Evolutionary conservation across 192 early-diverging fungal species (phyloP).

Genomic region (Gamsiella multidivaricata): DNA sequence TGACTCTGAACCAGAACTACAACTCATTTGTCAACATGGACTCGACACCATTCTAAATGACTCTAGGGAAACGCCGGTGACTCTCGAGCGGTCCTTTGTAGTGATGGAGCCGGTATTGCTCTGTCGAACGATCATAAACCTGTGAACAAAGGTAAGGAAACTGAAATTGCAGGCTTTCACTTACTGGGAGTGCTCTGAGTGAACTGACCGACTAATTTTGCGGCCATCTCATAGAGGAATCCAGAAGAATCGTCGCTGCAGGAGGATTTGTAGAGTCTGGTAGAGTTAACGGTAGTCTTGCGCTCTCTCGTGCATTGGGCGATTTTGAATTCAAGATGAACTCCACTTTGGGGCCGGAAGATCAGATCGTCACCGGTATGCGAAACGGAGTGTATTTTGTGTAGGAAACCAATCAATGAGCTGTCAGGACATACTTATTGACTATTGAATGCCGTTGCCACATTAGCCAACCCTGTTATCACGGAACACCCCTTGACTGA

Average conservation of each 20-base stretch:
- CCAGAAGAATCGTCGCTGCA: constrained; percentile 84
- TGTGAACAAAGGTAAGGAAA: constrained; percentile 67
- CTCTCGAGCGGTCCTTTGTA: constrained; percentile 90
- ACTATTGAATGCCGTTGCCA: neutral
- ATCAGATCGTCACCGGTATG: constrained; percentile 91
- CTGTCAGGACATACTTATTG: neutral
- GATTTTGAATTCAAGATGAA: constrained; percentile 99
- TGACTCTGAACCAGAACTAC: neutral
- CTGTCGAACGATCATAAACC: constrained; percentile 98
- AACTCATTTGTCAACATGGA: neutral
- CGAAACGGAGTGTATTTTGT: neutral
- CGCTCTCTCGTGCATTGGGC: constrained; percentile 95
- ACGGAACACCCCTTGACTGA: constrained; percentile 65
- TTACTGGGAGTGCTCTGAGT: no score
- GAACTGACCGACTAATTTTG: neutral
- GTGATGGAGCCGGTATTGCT: constrained; percentile 77
- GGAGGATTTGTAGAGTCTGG: constrained; percentile 99
- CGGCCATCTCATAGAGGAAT: constrained; percentile 64
- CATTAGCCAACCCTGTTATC: constrained; percentile 84
- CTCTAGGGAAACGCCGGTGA: constrained; percentile 92
- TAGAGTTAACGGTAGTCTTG: constrained; percentile 97
- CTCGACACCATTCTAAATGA: neutral
- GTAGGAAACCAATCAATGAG: neutral
- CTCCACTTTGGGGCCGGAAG: constrained; percentile 75
- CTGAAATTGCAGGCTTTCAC: no score